Evolutionary conservation across 768 basidiomycete species (phyloP).

Genomic region (Lyophyllum decastes): DNA sequence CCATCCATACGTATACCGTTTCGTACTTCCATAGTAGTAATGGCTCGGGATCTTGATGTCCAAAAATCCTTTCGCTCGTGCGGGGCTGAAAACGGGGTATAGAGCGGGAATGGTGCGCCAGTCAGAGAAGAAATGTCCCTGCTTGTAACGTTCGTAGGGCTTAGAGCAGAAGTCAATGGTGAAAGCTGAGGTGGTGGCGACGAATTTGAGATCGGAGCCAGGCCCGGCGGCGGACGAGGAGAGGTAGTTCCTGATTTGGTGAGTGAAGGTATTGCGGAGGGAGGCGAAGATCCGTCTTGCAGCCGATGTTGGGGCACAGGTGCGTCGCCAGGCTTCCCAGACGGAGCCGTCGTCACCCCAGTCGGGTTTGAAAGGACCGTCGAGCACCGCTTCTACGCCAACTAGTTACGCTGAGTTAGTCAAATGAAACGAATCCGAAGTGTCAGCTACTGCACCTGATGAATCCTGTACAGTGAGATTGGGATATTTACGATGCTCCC

Average conservation of each 20-base stretch:
- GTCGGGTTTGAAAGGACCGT: conserved; percentile 71
- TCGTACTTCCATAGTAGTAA: conserved; percentile 72
- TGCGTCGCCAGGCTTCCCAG: conserved; percentile 95
- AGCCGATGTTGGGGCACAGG: conserved; percentile 75
- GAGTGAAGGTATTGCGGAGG: conserved; percentile 51
- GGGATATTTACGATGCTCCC: conserved; percentile 78
- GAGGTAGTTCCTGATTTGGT: conserved; percentile 26
- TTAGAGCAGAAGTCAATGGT: conserved; percentile 75
- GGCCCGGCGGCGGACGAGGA: conserved; percentile 23
- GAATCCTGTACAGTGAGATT: conserved; percentile 63
- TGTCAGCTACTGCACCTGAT: conserved; percentile 29
- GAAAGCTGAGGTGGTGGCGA: conserved; percentile 52
- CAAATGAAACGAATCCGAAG: neutral
- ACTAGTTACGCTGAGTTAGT: conserved; percentile 31
- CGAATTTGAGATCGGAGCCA: conserved; percentile 68
- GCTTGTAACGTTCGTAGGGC: conserved; percentile 83
- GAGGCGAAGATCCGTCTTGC: conserved; percentile 86
- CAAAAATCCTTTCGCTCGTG: conserved; percentile 84
- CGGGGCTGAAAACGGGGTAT: conserved; percentile 95
- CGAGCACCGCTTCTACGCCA: conserved; percentile 59
- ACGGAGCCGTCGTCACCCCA: conserved; percentile 72
- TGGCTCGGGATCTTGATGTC: conserved; percentile 93
- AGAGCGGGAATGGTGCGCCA: conserved; percentile 82
- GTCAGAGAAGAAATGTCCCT: conserved; percentile 97
- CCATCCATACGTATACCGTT: conserved; percentile 83